Evolutionary conservation across 257 asterid genomes (phyloP).

Genomic region (Ajuga chamaepitys): DNA sequence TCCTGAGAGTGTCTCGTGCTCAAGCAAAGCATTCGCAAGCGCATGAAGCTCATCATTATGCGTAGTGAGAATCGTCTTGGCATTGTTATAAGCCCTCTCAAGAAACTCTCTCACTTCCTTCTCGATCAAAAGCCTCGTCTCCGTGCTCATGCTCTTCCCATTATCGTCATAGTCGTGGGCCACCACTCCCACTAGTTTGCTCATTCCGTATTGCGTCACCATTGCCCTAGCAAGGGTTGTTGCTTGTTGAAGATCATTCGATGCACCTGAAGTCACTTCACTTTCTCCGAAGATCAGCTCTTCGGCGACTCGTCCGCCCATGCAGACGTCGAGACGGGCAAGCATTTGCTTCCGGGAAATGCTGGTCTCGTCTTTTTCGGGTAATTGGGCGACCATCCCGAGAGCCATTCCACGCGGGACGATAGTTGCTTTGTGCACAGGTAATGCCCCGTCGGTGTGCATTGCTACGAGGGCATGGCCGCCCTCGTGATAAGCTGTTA

Average conservation of each 20-base stretch:
- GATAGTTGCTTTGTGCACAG: conserved; percentile 77
- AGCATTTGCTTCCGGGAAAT: conserved; percentile 65
- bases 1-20: conserved; percentile 62
- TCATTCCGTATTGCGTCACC: conserved; percentile 70
- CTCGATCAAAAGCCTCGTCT: conserved; percentile 60
- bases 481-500: conserved; percentile 79
- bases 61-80: conserved; percentile 43
- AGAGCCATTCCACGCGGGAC: conserved; percentile 76
- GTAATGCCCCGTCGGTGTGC: conserved; percentile 61
- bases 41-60: conserved; percentile 54
- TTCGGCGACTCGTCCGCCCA: conserved; percentile 86
- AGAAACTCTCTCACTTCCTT: conserved; percentile 46
- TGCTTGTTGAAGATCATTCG: conserved; percentile 52
- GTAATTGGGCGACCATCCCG: conserved; percentile 70
- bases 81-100: conserved; percentile 53
- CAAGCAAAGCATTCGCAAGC: conserved; percentile 65
- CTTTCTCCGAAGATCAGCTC: conserved; percentile 70
- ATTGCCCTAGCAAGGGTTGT: conserved; percentile 58
- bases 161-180: conserved; percentile 52
- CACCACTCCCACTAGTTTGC: conserved; percentile 60
- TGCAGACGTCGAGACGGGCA: conserved; percentile 60
- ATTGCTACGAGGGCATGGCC: conserved; percentile 81
- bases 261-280: conserved; percentile 73
- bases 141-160: conserved; percentile 74
- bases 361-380: conserved; percentile 63